A percentile compares a stretch with the other conserved stretches of the same genome.
Evolutionary conservation across 192 early-diverging fungal genomes (phyloP).

Genomic region (Chytriomyces sp.): DNA sequence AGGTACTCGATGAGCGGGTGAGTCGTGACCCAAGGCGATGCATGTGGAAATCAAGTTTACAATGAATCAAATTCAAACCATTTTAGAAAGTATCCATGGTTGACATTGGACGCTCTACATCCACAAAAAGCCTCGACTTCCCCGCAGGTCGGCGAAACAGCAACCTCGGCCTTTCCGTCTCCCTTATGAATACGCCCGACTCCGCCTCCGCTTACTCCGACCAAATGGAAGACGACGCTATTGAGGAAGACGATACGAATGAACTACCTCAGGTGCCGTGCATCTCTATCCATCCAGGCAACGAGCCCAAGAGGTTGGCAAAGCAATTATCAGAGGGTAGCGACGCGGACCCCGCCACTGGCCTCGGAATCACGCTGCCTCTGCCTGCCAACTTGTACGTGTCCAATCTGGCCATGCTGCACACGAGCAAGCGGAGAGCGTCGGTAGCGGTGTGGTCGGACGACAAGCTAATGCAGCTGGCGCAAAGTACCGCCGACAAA

Average conservation of each 20-base stretch:
- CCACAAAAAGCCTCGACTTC: neutral
- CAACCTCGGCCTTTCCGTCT: neutral
- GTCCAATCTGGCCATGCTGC: constrained; percentile 20
- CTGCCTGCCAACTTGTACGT: constrained; percentile 12
- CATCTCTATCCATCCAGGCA: constrained; percentile 6
- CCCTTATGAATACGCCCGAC: neutral
- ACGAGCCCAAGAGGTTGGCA: neutral
- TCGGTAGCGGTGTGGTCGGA: constrained; percentile 84
- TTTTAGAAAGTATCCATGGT: constrained; percentile 25
- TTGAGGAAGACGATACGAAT: constrained; percentile 23
- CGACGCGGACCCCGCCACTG: neutral
- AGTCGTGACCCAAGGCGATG: too few species aligned
- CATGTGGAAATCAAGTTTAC: too few species aligned
- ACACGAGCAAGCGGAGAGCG: constrained; percentile 52
- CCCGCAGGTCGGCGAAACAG: constrained; percentile 8
- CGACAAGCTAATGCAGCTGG: constrained; percentile 66
- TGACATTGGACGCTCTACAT: neutral
- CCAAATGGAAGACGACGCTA: neutral
- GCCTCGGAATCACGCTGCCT: neutral
- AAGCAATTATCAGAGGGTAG: neutral
- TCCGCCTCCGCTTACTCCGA: neutral
- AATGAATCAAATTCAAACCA: too few species aligned
- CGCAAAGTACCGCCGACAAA: constrained; percentile 48
- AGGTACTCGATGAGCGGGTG: neutral
- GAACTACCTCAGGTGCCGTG: constrained; percentile 9